phyloP scores from a whole-genome alignment of 2,329 filamentous ascomycete genomes.

The Ophiostoma sp. region DNA sequence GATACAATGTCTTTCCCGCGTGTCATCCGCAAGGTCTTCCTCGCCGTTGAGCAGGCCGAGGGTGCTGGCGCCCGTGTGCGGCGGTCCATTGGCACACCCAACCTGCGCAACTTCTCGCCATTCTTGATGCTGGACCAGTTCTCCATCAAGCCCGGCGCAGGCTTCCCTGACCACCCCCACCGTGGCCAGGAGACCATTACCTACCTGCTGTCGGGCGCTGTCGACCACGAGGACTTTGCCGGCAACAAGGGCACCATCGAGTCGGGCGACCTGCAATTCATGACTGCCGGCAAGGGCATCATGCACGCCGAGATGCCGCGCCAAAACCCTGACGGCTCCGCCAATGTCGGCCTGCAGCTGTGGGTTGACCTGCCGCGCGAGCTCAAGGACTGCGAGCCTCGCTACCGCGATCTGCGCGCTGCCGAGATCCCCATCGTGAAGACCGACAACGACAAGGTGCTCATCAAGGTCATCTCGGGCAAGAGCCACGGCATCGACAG shows the following conservation, averaged over 20 bases:
- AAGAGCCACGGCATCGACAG: conserved; percentile 78
- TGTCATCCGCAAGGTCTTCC: conserved; percentile 74
- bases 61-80: conserved; percentile 83
- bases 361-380: conserved; percentile 86
- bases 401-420: conserved; percentile 79
- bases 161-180: conserved; percentile 83
- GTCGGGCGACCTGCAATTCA: conserved; percentile 90
- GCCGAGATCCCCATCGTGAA: conserved; percentile 72
- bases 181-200: conserved; percentile 84
- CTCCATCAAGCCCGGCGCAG: conserved; percentile 68
- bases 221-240: conserved; percentile 90
- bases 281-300: conserved; percentile 89
- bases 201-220: conserved; percentile 76
- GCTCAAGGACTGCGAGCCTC: conserved; percentile 82
- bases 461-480: conserved; percentile 86
- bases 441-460: conserved; percentile 65
- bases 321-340: conserved; percentile 65
- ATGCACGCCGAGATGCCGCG: conserved; percentile 95
- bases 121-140: conserved; percentile 98
- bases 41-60: conserved; percentile 79
- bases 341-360: conserved; percentile 84
- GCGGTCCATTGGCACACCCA: conserved; percentile 77
- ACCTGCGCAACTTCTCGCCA: conserved; percentile 79
- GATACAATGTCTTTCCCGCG: conserved; percentile 60
- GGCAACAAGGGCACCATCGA: conserved; percentile 79